Conservation (phyloP, 768 basidiomycete species). For the Pisolithus albus region DNA sequence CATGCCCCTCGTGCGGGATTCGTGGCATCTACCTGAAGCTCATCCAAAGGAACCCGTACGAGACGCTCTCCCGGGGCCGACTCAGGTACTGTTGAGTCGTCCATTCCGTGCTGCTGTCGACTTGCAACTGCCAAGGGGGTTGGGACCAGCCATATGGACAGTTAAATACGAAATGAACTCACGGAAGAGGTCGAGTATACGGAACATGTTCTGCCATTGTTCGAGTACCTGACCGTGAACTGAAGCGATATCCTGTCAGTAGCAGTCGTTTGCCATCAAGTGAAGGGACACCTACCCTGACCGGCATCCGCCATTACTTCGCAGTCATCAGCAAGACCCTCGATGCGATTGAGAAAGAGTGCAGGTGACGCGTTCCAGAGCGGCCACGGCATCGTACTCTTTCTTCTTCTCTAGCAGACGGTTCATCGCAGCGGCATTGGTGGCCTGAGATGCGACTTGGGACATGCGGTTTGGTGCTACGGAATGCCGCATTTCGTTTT, state of each 20-base stretch:
- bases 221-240: slow-evolving; percentile 73
- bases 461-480: slow-evolving; percentile 45
- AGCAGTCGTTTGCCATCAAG: neutral
- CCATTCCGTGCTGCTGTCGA: slow-evolving; percentile 30
- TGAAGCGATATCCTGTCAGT: slow-evolving; percentile 20
- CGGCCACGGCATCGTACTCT: slow-evolving; percentile 68
- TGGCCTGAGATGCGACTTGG: slow-evolving; percentile 37
- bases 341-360: slow-evolving; percentile 60
- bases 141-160: neutral
- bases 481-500: slow-evolving; percentile 46
- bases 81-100: slow-evolving; percentile 11
- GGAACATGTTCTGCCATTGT: slow-evolving; percentile 82
- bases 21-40: slow-evolving; percentile 35
- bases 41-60: slow-evolving; percentile 70
- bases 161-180: slow-evolving; percentile 20
- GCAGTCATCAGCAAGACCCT: slow-evolving; percentile 63
- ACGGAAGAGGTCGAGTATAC: slow-evolving; percentile 66
- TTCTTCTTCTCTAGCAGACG: slow-evolving; percentile 75
- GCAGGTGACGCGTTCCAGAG: slow-evolving; percentile 60
- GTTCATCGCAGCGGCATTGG: slow-evolving; percentile 42
- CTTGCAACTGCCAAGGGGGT: slow-evolving; percentile 38
- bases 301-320: slow-evolving; percentile 75
- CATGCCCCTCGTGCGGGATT: slow-evolving; percentile 6
- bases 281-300: slow-evolving; percentile 37
- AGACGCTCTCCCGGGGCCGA: slow-evolving; percentile 48